Evolutionary conservation across 371 early-diverging fungal genomes (phyloP), one percentile per base, ranked within the genome.

Genomic region (Lichtheimia hyalospora): DNA sequence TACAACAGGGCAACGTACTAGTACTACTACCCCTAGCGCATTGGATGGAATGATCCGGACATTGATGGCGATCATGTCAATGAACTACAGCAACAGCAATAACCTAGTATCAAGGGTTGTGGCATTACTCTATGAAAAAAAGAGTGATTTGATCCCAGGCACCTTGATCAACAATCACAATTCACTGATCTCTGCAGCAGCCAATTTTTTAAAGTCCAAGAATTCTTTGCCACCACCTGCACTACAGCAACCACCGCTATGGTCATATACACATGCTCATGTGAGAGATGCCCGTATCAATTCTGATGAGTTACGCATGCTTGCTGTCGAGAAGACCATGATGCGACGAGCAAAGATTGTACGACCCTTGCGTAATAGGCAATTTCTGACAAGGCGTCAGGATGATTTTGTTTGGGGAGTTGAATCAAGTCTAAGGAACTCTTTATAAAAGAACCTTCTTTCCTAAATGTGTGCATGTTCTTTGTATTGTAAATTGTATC

Each of bases 361-460:
- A 49, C 55, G 62, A 15, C 56, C 55, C 10, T 46, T 61, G 21
- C 41, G 48, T 18, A 61, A 51, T 34, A 50, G 62, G 8, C 55
- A n/a, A 1, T 51, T 49, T 49, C 50, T 7, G 5, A 15, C 27
- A 23, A 49, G 41, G 24, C 55, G 62, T 8, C 18, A 55, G 21
- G 62, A 61, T 61, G 51, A 54, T 28, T 61, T 61, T 50, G 56
- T 61, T 27, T 61, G 62, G 62, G 62, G 62, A 18, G 34, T 34
- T 10, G 10, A 34, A 34, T 34, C 34, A 34, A 34, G 34, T 34
- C 34, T 34, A 8, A 34, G 34, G 34, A 8, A 34, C 34, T 34
- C 34, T 34, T 34, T 34, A 10, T 34, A 34, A 34, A 34, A 34
- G 34, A 34, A 34, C 34, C 34, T 34, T 34, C 34, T 34, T 10